phyloP scores from a whole-genome alignment of 768 basidiomycete species.

The Lactifluus pinguis region DNA sequence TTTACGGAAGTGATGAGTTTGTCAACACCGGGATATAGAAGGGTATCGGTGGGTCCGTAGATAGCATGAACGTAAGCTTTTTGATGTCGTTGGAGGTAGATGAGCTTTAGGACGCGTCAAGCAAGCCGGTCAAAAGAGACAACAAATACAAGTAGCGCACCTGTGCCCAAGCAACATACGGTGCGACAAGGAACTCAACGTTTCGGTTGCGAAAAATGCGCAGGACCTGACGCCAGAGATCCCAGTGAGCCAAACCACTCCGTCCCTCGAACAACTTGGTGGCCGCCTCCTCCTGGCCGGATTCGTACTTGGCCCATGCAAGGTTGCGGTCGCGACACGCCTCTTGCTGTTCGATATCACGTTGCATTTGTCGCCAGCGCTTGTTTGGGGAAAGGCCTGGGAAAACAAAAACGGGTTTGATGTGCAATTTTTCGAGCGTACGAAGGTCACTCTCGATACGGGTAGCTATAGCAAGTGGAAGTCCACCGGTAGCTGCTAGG shows the following conservation, averaged over 20 bases:
- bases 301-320: constrained; percentile 93
- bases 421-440: constrained; percentile 78
- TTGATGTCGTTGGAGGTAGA: constrained; percentile 88
- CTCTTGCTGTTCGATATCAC: constrained; percentile 42
- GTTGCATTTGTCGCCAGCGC: constrained; percentile 56
- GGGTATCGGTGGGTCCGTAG: constrained; percentile 81
- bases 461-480: constrained; percentile 78
- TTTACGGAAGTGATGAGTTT: constrained; percentile 87
- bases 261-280: constrained; percentile 76
- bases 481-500: constrained; percentile 89
- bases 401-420: constrained; percentile 99
- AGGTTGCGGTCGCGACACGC: constrained; percentile 68
- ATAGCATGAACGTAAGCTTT: constrained; percentile 94
- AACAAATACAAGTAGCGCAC: constrained; percentile 37
- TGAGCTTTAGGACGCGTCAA: constrained; percentile 46
- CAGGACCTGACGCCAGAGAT: constrained; percentile 89
- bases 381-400: constrained; percentile 77
- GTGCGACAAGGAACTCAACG: constrained; percentile 93
- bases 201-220: constrained; percentile 90
- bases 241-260: constrained; percentile 66
- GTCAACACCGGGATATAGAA: constrained; percentile 83
- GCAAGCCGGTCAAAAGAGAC: background rate
- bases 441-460: constrained; percentile 91
- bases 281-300: constrained; percentile 83
- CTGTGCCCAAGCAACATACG: constrained; percentile 94